Conservation (phyloP, 331 rosid species). For the Acacia pycnantha region DNA sequence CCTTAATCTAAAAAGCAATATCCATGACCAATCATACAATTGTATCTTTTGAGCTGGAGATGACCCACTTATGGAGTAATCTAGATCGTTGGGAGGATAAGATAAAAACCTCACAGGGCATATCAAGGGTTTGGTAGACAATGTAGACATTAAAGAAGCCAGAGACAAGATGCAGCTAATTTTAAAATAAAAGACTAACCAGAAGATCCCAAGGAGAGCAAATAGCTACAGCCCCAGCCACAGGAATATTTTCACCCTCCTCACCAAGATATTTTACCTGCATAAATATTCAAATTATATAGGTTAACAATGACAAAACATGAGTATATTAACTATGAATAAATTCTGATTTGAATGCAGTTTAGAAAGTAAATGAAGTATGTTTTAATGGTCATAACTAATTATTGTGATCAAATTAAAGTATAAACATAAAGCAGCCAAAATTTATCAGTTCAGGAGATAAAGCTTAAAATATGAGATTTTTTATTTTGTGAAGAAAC, state of each 20-base stretch:
- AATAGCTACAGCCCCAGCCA: conserved; percentile 88
- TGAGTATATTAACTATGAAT: background rate
- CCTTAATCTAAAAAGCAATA: background rate
- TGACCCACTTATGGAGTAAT: background rate
- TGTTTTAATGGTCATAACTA: conserved; percentile 16
- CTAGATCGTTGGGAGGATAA: background rate
- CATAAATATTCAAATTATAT: conserved; percentile 34
- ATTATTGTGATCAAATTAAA: conserved; percentile 1
- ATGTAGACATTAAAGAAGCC: background rate
- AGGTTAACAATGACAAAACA: background rate
- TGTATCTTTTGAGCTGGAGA: no score
- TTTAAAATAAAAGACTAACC: conserved; percentile 60
- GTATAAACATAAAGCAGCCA: conserved; percentile 15
- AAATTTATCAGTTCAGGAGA: background rate
- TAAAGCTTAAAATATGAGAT: background rate
- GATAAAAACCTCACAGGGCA: background rate
- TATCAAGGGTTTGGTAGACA: background rate
- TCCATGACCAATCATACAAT: no score
- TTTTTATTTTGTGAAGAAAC: background rate
- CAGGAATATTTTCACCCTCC: conserved; percentile 76
- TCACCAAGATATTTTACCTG: conserved; percentile 95
- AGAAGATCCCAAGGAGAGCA: conserved; percentile 97
- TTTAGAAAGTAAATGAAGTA: conserved; percentile 12
- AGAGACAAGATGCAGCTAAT: conserved; percentile 2
- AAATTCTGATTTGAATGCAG: background rate